Evolutionary conservation across 1,139 yeast genomes (phyloP), one percentile per base, ranked within the genome.

Genomic region (Candida glucosophila): DNA sequence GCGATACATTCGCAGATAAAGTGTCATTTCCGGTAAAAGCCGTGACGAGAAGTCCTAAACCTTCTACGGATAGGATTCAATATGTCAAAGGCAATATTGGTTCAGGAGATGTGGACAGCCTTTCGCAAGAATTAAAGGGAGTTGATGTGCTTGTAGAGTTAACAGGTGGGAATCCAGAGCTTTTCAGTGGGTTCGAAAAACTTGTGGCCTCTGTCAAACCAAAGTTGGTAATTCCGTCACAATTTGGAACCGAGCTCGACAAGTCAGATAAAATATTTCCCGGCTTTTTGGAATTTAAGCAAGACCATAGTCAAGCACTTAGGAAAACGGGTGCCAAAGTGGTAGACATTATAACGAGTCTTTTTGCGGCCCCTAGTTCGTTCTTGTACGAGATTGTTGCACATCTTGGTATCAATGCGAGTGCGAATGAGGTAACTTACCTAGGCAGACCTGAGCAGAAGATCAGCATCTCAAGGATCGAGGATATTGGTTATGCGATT

Each of bases 191-290:
- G 5, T 28, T 56, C 19, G 63, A 56, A 34, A 40, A 47, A 27
- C 39, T 73, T 5, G 59, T 67, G 3, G 41, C 43, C 5, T 43
- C 42, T 11, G 61, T 64, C 20, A 62, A 58, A 39, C 73, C 75
- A 23, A 66, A 69, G 43, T 40, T 74, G 18, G 74, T 63, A 47
- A 61, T 76, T 31, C 79, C 82, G 19, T 68, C 81, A 3, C 81
- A 75, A 41, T 76, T 69, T 39, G 83, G 83, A 23, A 42, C 55
- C 20, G 72, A 72, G 26, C 33, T 58, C 19, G 41, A 34, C 6
- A 39, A 44, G 11, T 45, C 43, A 11, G 33, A 37, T 6, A 36
- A 34, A 15, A 31, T 37, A 28, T n/a, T n/a, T n/a, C 61, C 63
- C 4, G 60, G 58, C 2, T 54, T 59, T 37, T 42, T 70, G 17